Conservation (phyloP, 1,284 basidiomycete genomes). For the Ceratobasidium sp. region DNA sequence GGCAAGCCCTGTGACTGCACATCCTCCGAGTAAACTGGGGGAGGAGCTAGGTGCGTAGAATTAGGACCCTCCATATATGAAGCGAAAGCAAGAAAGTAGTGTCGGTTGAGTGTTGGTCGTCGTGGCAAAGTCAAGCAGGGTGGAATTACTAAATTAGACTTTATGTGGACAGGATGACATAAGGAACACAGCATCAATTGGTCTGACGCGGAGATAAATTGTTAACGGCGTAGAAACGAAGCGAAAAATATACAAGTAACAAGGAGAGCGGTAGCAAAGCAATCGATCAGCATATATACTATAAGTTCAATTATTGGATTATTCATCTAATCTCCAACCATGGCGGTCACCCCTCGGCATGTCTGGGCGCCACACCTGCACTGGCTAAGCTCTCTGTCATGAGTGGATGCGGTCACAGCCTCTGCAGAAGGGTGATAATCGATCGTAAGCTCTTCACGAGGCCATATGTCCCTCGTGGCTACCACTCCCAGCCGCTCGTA, state of each 20-base stretch:
- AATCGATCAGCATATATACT: too few relatives aligned
- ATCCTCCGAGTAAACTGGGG: slow-evolving; percentile 41
- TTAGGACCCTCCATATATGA: slow-evolving; percentile 27
- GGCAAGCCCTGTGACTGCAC: slow-evolving; percentile 15
- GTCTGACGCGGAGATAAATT: background rate
- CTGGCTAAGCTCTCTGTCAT: slow-evolving; percentile 1
- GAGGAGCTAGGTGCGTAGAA: slow-evolving; percentile 25
- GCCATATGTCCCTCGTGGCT: slow-evolving; percentile 29
- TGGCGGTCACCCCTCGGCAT: slow-evolving; percentile 18
- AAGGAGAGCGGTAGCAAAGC: background rate
- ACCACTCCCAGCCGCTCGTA: slow-evolving; percentile 44
- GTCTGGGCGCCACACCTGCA: slow-evolving; percentile 38
- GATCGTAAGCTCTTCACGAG: slow-evolving; percentile 45
- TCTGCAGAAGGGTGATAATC: slow-evolving; percentile 44
- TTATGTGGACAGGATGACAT: slow-evolving; percentile 42
- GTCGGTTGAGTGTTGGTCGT: slow-evolving; percentile 3
- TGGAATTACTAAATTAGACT: slow-evolving; percentile 5
- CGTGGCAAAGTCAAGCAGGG: slow-evolving; percentile 29
- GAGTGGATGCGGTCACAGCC: background rate
- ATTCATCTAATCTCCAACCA: background rate
- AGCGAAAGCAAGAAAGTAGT: background rate
- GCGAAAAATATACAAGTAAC: background rate
- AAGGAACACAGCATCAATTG: slow-evolving; percentile 28
- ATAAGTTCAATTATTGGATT: background rate
- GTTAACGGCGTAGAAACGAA: background rate